Evolutionary conservation across 139 green algal species (phyloP), one percentile per base, ranked within the genome.

Genomic region (Coccomyxa sp.): DNA sequence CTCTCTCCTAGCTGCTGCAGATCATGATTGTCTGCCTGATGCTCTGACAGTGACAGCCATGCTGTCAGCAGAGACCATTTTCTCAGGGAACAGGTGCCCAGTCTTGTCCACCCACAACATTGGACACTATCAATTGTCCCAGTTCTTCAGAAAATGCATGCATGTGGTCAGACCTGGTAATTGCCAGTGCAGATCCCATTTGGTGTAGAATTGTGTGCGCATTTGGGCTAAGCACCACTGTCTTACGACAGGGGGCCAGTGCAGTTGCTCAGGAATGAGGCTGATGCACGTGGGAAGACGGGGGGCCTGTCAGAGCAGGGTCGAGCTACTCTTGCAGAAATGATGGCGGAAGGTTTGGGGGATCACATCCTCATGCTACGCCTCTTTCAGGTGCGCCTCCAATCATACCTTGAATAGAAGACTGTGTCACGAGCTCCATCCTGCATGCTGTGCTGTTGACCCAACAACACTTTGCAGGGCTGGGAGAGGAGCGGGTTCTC

Each of bases 341-440:
- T 95, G 58, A 89, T 92, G 82, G 67, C 75, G 45, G 91, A 95
- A 58, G 92, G 90, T 28, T 74, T 93, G 66, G 95, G 95, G 4
- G 95, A 98, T 89, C 95, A 98, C 86, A 79, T 98, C 58, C 88
- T 98, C 82, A 86, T 97, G 77, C 90, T 98, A 63, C 86, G 93
- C 30, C 79, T 98, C 76, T 98, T 91, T 83, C 85, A 96, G 85
- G 89, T 91, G 76, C 0, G 71, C 13, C 10, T 51, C 30, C 57
- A 12, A 25, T 9, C 21, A 21, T 25, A 71, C 18, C 18, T 25
- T 21, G 10, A 3, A 21, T 71, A 71, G 18, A 71, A 71, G 9
- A 11, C 63, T 21, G 63, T 25, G 18, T 71, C 4, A 51, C 38
- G 38, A 51, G 38, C 38, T 66, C 4, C 75, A 32, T 59, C 75